Evolutionary conservation across 169 alveolate genomes (phyloP).

Genomic region (Toxoplasma gondii): DNA sequence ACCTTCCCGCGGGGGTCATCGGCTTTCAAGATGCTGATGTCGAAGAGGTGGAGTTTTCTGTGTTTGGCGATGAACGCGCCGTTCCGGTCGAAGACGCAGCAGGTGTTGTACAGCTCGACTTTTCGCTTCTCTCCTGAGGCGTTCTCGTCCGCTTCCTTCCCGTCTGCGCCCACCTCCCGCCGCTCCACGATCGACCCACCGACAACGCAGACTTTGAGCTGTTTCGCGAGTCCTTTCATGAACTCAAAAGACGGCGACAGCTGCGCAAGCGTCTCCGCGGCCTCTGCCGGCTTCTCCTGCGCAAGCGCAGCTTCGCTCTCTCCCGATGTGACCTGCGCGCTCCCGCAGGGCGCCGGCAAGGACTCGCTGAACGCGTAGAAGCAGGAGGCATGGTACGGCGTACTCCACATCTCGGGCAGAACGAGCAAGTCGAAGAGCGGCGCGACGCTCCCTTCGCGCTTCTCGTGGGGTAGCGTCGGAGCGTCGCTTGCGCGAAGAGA

Average conservation of each 20-base stretch:
- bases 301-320: conserved; percentile 30
- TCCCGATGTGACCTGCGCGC: not conserved
- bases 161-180: not conserved
- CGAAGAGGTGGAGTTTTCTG: conserved; percentile 90
- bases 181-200: conserved; percentile 89
- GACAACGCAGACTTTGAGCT: conserved; percentile 74
- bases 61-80: conserved; percentile 74
- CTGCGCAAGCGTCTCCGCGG: not conserved
- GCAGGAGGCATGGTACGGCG: conserved; percentile 76
- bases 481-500: not conserved
- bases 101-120: conserved; percentile 78
- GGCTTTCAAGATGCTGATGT: conserved; percentile 87
- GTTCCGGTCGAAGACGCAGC: conserved; percentile 75
- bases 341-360: conserved; percentile 31
- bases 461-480: not conserved
- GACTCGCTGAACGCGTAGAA: conserved; percentile 70
- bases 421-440: conserved; percentile 67
- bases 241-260: conserved; percentile 74
- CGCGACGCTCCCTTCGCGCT: not conserved
- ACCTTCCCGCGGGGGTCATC: conserved; percentile 47
- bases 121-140: not conserved
- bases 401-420: conserved; percentile 85
- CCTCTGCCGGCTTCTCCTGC: not conserved
- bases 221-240: conserved; percentile 77
- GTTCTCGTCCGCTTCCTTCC: not conserved